Evolutionary conservation across 2,329 filamentous ascomycete species (phyloP), one percentile per base, ranked within the genome.

Genomic region (Rhinocladiella mackenziei): DNA sequence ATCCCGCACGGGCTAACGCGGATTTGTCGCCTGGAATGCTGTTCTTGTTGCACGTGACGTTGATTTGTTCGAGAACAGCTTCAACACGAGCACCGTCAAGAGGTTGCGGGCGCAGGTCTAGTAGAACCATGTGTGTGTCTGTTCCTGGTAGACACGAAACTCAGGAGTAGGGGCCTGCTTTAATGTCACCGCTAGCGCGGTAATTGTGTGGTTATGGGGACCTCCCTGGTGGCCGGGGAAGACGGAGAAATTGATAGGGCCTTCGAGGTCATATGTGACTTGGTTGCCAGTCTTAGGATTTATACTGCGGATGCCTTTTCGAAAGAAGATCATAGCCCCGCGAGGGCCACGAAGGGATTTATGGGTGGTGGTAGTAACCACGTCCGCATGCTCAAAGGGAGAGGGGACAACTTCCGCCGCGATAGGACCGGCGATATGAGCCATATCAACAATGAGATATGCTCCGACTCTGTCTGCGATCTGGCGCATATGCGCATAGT

Each of bases 251-350:
- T 98, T 98, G 77, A 98, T 98, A 44, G 89, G 86, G 58, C 83
- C 80, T 76, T 98, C 92, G 23, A 98, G 80, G 62, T 98, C 89
- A 67, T 96, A 98, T 60, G 89, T 74, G 39, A 77, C 84, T 75
- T 91, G 80, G 73, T 95, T 91, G 62, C 89, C 89, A 50, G 85
- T 83, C 79, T 96, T 96, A 70, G 85, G 74, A 65, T 97, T 87
- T 41, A 84, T 84, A 61, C 84, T 88, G 62, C 91, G 86, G 51
- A 96, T 83, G 54, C 92, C 92, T 76, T 94, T 96, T 70, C 92
- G 87, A 82, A 89, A 98, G 81, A 98, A 98, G 74, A 98, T 98
- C 92, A 98, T 98, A 65, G 92, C 92, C 62, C 92, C 92, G 67
- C 92, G 88, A 48, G 92, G 92, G 48, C 92, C 92, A 70, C 92